Conservation (phyloP, 345 rosid genomes). For the Gossypioides kirkii region DNA sequence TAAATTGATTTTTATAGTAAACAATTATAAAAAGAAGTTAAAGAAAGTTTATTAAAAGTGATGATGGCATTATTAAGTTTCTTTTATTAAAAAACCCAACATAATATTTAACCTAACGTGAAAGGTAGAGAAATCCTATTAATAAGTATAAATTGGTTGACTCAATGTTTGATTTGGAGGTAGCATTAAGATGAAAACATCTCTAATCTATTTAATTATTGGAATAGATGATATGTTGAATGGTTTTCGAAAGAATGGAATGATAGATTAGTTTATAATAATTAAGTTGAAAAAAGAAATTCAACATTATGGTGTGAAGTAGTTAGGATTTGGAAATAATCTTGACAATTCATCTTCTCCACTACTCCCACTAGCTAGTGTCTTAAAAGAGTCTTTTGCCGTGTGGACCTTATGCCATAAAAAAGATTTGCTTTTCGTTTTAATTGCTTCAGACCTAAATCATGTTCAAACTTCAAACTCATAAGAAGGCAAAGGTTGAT, state of each 20-base stretch:
- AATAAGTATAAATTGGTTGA: background rate
- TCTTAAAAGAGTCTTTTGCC: slow-evolving; percentile 20
- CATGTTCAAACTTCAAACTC: background rate
- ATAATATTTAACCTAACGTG: no score
- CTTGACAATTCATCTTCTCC: background rate
- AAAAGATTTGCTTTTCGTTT: background rate
- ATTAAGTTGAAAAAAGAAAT: background rate
- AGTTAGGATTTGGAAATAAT: slow-evolving; percentile 15
- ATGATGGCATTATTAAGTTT: no score
- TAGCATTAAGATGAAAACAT: background rate
- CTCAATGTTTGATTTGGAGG: background rate
- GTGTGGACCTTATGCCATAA: slow-evolving; percentile 22
- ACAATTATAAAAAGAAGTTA: no score
- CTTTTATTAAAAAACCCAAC: no score
- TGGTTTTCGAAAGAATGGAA: background rate
- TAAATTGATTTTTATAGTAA: no score
- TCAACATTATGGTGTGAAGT: slow-evolving; percentile 22
- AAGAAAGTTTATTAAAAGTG: no score
- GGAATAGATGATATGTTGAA: background rate
- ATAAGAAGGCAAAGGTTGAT: no score
- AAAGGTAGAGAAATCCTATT: no score
- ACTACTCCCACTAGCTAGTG: background rate
- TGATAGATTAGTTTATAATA: background rate
- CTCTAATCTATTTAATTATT: background rate
- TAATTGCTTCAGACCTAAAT: background rate